These are phyloP conservation scores for Avicennia marina DNA, from an alignment of 257 asterid genomes.

Conservation along the genomic window DNA sequence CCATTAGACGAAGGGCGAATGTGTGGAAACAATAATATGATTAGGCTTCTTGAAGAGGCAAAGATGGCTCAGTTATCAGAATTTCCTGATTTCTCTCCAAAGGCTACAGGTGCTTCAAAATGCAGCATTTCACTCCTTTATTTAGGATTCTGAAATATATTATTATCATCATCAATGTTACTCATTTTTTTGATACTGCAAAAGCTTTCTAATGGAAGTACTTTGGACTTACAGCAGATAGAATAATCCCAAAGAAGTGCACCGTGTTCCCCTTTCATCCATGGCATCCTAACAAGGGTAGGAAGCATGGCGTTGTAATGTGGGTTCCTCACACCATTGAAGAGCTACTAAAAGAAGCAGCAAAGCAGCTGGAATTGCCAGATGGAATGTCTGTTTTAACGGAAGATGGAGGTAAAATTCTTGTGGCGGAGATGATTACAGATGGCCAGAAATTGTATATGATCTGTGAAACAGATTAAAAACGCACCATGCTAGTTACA, in stretches of 20 bases:
- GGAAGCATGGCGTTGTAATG: constrained; percentile 50
- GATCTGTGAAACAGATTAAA: constrained; percentile 28
- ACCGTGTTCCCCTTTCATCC: constrained; percentile 79
- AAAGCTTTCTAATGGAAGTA: not conserved
- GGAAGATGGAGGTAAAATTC: constrained; percentile 78
- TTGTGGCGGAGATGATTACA: constrained; percentile 55
- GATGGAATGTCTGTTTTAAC: constrained; percentile 48
- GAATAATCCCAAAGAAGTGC: constrained; percentile 37
- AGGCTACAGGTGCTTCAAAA: constrained; percentile 23
- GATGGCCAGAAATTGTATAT: constrained; percentile 65
- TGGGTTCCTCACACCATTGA: constrained; percentile 72
- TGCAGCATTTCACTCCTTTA: too few relatives aligned
- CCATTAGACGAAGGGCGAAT: constrained; percentile 72
- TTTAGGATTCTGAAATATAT: too few relatives aligned
- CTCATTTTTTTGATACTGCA: not conserved
- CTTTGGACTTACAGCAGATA: constrained; percentile 31
- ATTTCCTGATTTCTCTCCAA: constrained; percentile 26
- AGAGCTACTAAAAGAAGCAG: constrained; percentile 40
- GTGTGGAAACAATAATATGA: constrained; percentile 69
- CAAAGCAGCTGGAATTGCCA: constrained; percentile 39
- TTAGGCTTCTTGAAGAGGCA: constrained; percentile 65
- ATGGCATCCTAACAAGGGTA: constrained; percentile 37
- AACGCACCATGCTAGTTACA: too few relatives aligned
- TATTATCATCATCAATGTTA: constrained; percentile 4
- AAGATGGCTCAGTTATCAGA: constrained; percentile 43